A percentile compares a stretch with the other conserved stretches of the same genome.
These are phyloP conservation scores for Pseudopyrenochaeta lycopersici DNA, from an alignment of 2,329 filamentous ascomycete genomes.

Conservation along the genomic window DNA sequence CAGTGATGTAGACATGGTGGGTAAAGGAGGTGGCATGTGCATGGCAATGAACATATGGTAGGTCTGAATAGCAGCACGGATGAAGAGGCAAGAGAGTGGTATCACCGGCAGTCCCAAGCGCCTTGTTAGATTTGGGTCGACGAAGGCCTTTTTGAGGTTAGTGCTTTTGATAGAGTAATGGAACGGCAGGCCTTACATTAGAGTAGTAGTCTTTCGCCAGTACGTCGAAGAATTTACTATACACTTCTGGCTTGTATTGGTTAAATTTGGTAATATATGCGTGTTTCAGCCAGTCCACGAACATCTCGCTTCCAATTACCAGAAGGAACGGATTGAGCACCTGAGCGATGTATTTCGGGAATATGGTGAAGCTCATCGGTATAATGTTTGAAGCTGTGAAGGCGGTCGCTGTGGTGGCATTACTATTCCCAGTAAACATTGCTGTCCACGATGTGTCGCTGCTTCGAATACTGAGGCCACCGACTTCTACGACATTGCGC, in stretches of 20 bases:
- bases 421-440: conserved; percentile 46
- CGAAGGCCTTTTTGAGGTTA: conserved; percentile 72
- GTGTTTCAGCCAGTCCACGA: conserved; percentile 97
- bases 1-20: conserved; percentile 72
- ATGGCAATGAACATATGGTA: conserved; percentile 98
- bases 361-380: conserved; percentile 87
- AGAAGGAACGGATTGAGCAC: conserved; percentile 92
- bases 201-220: conserved; percentile 98
- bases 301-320: conserved; percentile 93
- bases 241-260: conserved; percentile 90
- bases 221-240: conserved; percentile 89
- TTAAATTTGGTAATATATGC: conserved; percentile 99
- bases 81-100: conserved; percentile 92
- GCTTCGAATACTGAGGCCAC: conserved; percentile 71
- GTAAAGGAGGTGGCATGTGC: conserved; percentile 77
- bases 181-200: conserved; percentile 68
- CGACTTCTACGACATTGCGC: conserved; percentile 95
- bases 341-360: conserved; percentile 88
- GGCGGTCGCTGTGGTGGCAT: conserved; percentile 61
- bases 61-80: conserved; percentile 91
- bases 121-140: conserved; percentile 87
- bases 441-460: conserved; percentile 39
- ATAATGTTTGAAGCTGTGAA: conserved; percentile 76
- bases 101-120: conserved; percentile 90
- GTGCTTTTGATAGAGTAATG: neutral